Percentiles rank a stretch among this genome's conserved stretches.
Conservation (phyloP, 257 asterid genomes). For the Ballota nigra region DNA sequence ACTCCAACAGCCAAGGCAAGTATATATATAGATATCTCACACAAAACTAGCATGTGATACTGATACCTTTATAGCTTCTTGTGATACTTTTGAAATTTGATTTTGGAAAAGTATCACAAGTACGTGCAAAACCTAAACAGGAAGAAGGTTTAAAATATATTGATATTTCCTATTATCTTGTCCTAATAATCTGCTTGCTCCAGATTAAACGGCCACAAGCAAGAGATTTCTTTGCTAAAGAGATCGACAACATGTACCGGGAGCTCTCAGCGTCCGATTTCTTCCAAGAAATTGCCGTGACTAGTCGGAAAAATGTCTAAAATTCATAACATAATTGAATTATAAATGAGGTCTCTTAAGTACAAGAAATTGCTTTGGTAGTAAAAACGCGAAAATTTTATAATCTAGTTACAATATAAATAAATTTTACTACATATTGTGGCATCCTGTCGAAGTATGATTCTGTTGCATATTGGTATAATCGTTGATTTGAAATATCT, state of each 20-base stretch:
- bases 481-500: neutral
- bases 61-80: neutral
- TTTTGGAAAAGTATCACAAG: neutral
- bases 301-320: neutral
- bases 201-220: conserved; percentile 85
- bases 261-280: conserved; percentile 48
- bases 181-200: neutral
- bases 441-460: neutral
- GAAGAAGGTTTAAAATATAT: neutral
- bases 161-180: neutral
- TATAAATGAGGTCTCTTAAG: no score
- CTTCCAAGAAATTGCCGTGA: conserved; percentile 36
- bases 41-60: no score
- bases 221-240: conserved; percentile 57
- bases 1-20: conserved; percentile 81
- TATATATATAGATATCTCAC: no score
- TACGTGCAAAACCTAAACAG: neutral
- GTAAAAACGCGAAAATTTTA: neutral
- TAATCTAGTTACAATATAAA: neutral
- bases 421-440: neutral
- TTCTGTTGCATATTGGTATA: neutral
- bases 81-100: neutral
- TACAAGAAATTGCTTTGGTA: neutral
- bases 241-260: conserved; percentile 55
- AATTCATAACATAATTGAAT: no score